phyloP scores from a whole-genome alignment of 805 yeast species.

The Saturnispora diversa region DNA sequence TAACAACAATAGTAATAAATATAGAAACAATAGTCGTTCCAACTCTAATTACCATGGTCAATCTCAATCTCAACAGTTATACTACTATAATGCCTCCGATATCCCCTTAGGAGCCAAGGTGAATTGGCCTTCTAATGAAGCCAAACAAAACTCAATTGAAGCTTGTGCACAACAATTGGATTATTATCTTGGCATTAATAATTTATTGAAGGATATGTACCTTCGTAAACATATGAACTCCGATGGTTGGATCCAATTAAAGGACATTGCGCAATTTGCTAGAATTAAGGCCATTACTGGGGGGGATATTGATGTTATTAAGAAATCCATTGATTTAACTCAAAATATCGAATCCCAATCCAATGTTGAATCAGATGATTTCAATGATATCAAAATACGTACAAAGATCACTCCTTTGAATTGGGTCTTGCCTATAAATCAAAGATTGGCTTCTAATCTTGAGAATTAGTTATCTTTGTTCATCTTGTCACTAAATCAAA shows the following conservation, averaged over 20 bases:
- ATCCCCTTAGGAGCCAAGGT: slow-evolving; percentile 7
- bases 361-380: slow-evolving; percentile 24
- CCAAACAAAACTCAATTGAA: slow-evolving; percentile 15
- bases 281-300: slow-evolving; percentile 61
- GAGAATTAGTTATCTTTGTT: no score
- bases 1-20: not conserved
- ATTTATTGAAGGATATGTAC: slow-evolving; percentile 75
- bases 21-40: not conserved
- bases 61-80: not conserved
- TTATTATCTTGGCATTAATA: slow-evolving; percentile 85
- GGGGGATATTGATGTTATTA: slow-evolving; percentile 45
- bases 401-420: slow-evolving; percentile 47
- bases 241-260: slow-evolving; percentile 63
- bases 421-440: slow-evolving; percentile 59
- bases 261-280: slow-evolving; percentile 59
- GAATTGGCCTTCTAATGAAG: slow-evolving; percentile 13
- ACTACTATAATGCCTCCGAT: slow-evolving; percentile 3
- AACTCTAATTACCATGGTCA: not conserved
- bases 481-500: slow-evolving; percentile 8
- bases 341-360: slow-evolving; percentile 35
- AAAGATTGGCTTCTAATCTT: slow-evolving; percentile 39
- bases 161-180: slow-evolving; percentile 54
- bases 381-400: slow-evolving; percentile 42
- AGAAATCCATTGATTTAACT: slow-evolving; percentile 47
- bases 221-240: slow-evolving; percentile 75